These are phyloP conservation scores for Narthecium ossifragum DNA, from an alignment of 106 monocot genomes.

Conservation along the genomic window DNA sequence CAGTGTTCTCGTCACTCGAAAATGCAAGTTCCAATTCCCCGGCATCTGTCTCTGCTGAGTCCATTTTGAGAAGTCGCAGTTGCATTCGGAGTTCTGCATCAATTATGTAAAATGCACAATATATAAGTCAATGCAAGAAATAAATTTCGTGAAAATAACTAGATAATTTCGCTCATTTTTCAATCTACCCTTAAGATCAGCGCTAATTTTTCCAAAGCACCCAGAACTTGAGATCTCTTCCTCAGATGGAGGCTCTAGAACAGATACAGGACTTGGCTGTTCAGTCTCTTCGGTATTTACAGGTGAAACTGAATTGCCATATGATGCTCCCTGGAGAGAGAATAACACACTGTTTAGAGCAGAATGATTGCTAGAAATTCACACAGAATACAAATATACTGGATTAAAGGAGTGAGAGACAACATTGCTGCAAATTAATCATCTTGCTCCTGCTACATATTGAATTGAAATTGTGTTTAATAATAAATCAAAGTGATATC, in stretches of 20 bases:
- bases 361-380: too few relatives aligned
- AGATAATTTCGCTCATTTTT: background rate
- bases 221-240: slow-evolving; percentile 33
- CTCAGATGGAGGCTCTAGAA: slow-evolving; percentile 53
- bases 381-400: too few relatives aligned
- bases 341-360: too few relatives aligned
- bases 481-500: too few relatives aligned
- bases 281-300: slow-evolving; percentile 35
- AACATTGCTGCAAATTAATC: too few relatives aligned
- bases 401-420: too few relatives aligned
- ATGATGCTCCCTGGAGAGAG: background rate
- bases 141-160: background rate
- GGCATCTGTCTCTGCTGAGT: slow-evolving; percentile 13
- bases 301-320: too few relatives aligned
- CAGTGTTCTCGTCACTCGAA: slow-evolving; percentile 45
- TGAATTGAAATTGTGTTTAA: too few relatives aligned
- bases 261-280: slow-evolving; percentile 67
- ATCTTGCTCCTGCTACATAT: too few relatives aligned
- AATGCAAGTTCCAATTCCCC: slow-evolving; percentile 26
- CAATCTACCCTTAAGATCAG: slow-evolving; percentile 68
- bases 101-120: background rate
- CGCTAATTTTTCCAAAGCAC: slow-evolving; percentile 63
- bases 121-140: background rate
- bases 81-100: slow-evolving; percentile 62
- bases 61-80: slow-evolving; percentile 61